phyloP scores from a whole-genome alignment of 2,329 filamentous ascomycete genomes.

The Amauroascus verrucosus region DNA sequence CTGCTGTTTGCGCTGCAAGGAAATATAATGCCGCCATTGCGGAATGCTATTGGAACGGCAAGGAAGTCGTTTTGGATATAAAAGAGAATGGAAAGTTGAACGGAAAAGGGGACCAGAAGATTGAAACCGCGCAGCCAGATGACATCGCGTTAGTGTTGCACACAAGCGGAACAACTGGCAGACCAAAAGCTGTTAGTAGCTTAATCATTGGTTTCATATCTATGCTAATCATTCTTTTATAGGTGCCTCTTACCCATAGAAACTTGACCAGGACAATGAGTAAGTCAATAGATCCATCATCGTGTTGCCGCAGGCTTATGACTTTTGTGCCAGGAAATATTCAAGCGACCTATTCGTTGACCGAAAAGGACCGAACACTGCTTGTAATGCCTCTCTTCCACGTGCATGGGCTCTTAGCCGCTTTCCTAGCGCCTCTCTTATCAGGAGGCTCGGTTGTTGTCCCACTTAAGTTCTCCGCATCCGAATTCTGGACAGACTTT shows the following conservation, averaged over 20 bases:
- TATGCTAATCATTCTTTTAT: slow-evolving; percentile 13
- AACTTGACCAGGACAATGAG: slow-evolving; percentile 75
- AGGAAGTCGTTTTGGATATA: slow-evolving; percentile 63
- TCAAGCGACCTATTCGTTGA: slow-evolving; percentile 63
- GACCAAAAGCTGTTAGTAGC: slow-evolving; percentile 64
- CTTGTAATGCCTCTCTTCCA: slow-evolving; percentile 88
- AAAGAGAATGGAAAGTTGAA: slow-evolving; percentile 62
- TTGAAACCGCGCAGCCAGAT: slow-evolving; percentile 55
- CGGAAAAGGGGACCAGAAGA: slow-evolving; percentile 38
- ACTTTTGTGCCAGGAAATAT: slow-evolving; percentile 52
- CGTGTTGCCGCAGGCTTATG: not conserved
- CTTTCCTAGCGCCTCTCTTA: slow-evolving; percentile 64
- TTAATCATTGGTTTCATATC: not conserved
- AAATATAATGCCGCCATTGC: slow-evolving; percentile 77
- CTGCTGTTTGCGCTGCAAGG: slow-evolving; percentile 64
- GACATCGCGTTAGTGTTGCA: slow-evolving; percentile 74
- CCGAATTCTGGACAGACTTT: slow-evolving; percentile 74
- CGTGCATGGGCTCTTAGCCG: slow-evolving; percentile 78
- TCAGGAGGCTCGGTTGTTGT: slow-evolving; percentile 72
- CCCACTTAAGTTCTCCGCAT: slow-evolving; percentile 67
- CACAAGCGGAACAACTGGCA: slow-evolving; percentile 73
- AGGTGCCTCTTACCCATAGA: slow-evolving; percentile 67
- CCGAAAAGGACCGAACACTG: slow-evolving; percentile 62
- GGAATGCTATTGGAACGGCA: slow-evolving; percentile 69
- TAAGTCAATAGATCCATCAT: slow-evolving; percentile 28